Evolutionary conservation across 768 basidiomycete species (phyloP), one percentile per base, ranked within the genome.

Genomic region (Psilocybe azurescens): DNA sequence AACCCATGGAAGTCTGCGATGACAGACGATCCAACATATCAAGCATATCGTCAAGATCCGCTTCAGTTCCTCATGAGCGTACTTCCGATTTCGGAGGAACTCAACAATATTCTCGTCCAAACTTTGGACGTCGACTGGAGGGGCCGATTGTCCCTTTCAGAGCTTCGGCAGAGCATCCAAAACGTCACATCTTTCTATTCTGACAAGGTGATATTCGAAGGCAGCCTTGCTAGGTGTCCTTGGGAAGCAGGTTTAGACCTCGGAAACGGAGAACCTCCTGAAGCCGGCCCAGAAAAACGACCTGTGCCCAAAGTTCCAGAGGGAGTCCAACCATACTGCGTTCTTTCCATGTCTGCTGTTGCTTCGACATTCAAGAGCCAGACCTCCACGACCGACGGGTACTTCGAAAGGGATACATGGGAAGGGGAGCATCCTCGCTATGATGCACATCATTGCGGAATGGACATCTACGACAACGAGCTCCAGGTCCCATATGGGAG

Each of bases 1-100:
- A 98, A 98, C 70, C 97, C 97, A 3, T 99, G 97, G 97, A 92
- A 92, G 74, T 90, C 93, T 24, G 95, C 97, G 3, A 89, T 86
- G 3, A 72, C 78, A 1, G 81, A 88, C 46, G 97, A 99, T 75
- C 89, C 91, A 63, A 95, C 94, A 3, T 99, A 95, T 82, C 86
- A 90, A 67, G 90, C 91, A 0, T 99, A 93, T 75, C 82, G 93
- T 59, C 86, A 85, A 65, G 86, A 93, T 66, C 91, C 92, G 36
- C 63, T 72, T 13, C 83, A 86, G 64, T 97, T 97, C 80, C 86
- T 99, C n/a, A 89, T 89, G 28, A 86, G 86, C 53, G 90, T 93
- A 69, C 87, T 95, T 29, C 94, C 94, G 11, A 88, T 96, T 63
- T 94, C 93, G 5, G 70, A 77, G 3, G 85, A 89, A 67, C 80